Evolutionary conservation across 2,329 filamentous ascomycete genomes (phyloP).

Genomic region (Aspergillus sp.): DNA sequence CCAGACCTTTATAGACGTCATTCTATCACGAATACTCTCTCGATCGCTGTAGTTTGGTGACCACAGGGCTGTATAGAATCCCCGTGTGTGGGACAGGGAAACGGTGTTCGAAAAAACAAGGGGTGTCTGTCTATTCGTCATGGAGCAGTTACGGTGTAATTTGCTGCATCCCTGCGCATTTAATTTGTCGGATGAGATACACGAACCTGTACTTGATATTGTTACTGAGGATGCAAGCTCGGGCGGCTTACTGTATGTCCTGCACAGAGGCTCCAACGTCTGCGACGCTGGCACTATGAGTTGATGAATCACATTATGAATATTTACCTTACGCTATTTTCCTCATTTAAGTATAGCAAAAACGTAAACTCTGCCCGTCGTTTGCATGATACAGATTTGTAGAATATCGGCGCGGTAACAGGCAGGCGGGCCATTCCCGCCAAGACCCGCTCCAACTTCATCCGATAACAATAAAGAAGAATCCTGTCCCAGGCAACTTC

Average conservation of each 20-base stretch:
- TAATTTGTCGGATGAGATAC: conserved; percentile 12
- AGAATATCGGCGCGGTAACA: background rate
- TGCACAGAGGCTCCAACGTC: conserved; percentile 24
- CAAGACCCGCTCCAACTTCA: conserved; percentile 17
- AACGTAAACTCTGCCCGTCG: background rate
- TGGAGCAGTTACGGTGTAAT: background rate
- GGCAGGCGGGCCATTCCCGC: conserved; percentile 3
- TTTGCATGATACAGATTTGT: background rate
- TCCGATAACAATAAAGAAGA: background rate
- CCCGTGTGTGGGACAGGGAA: background rate
- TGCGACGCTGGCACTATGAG: conserved; percentile 29
- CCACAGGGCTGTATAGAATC: conserved; percentile 13
- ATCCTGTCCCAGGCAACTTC: background rate
- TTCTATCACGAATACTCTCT: background rate
- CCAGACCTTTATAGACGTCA: conserved; percentile 4
- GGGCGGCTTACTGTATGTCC: conserved; percentile 21
- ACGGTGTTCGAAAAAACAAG: background rate
- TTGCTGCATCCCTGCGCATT: background rate
- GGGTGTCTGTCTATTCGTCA: background rate
- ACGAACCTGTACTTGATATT: conserved; percentile 20
- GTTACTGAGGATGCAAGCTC: conserved; percentile 14
- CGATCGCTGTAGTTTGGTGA: conserved; percentile 10
- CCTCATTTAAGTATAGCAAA: background rate
- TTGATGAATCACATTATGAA: conserved; percentile 31
- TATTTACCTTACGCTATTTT: background rate